Evolutionary conservation across 306 rosid genomes (phyloP).

Genomic region (Quercus bicolor): DNA sequence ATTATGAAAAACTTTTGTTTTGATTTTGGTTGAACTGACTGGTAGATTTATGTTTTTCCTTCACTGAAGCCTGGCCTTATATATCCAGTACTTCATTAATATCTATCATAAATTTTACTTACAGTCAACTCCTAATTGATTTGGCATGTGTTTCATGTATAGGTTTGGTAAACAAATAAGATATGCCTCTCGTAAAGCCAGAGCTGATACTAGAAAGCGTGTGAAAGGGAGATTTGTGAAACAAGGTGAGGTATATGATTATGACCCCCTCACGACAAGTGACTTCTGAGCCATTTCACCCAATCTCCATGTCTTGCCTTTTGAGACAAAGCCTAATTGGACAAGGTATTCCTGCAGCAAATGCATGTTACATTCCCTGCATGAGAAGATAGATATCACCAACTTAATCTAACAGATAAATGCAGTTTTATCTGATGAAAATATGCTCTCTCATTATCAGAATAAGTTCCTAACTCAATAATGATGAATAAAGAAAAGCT

Average conservation of each 20-base stretch:
- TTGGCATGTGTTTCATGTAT: constrained; percentile 28
- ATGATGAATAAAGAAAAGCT: background rate
- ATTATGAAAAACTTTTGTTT: background rate
- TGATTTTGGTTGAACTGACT: background rate
- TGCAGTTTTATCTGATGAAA: background rate
- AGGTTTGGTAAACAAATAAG: constrained; percentile 96
- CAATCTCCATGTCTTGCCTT: constrained; percentile 19
- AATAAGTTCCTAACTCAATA: background rate
- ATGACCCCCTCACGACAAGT: constrained; percentile 52
- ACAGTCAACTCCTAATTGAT: background rate
- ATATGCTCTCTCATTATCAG: background rate
- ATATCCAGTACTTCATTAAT: background rate
- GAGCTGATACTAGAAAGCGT: constrained; percentile 91
- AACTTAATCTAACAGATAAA: constrained; percentile 3
- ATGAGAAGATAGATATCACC: constrained; percentile 2
- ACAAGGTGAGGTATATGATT: constrained; percentile 76
- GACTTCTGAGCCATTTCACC: constrained; percentile 29
- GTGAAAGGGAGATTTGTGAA: constrained; percentile 89
- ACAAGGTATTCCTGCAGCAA: constrained; percentile 17
- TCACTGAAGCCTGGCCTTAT: background rate
- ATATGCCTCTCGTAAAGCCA: constrained; percentile 85
- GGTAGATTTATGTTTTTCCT: background rate
- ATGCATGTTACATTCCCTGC: constrained; percentile 18
- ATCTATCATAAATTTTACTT: background rate
- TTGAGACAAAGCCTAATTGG: constrained; percentile 31